These are phyloP conservation scores for Hymenoscyphus occultus DNA, from an alignment of 2,329 filamentous ascomycete species.

Conservation along the genomic window DNA sequence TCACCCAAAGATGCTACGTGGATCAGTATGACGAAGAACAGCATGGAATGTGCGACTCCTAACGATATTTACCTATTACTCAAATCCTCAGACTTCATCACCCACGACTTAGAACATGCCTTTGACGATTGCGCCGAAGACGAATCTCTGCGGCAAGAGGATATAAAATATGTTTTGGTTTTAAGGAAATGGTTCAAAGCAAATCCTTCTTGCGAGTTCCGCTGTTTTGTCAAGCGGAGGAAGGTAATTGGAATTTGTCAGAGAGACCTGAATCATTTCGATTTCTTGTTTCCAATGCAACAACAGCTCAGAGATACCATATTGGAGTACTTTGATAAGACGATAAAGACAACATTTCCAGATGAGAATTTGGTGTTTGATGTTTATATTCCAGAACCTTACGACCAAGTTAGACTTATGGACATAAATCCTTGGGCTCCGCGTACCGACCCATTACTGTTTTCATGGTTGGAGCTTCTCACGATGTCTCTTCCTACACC, in stretches of 20 bases:
- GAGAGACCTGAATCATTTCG: conserved; percentile 85
- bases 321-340: conserved; percentile 71
- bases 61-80: conserved; percentile 93
- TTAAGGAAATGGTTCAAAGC: conserved; percentile 84
- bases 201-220: conserved; percentile 89
- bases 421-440: conserved; percentile 96
- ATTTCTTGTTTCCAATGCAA: conserved; percentile 67
- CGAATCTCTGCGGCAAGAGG: conserved; percentile 34
- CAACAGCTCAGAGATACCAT: conserved; percentile 66
- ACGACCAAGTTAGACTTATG: conserved; percentile 64
- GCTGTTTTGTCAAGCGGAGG: conserved; percentile 86
- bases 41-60: conserved; percentile 81
- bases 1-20: conserved; percentile 93
- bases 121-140: conserved; percentile 67
- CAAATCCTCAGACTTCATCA: conserved; percentile 92
- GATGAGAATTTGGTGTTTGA: conserved; percentile 87
- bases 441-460: conserved; percentile 83
- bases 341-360: conserved; percentile 73
- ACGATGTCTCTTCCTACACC: conserved; percentile 62
- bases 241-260: conserved; percentile 81
- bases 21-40: conserved; percentile 82
- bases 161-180: conserved; percentile 58
- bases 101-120: conserved; percentile 88
- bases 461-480: conserved; percentile 85
- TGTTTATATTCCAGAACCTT: conserved; percentile 77